A percentile compares a stretch with the other conserved stretches of the same genome.
These are phyloP conservation scores for Leishmania gerbilli DNA, from an alignment of 208 protist species.

Conservation along the genomic window DNA sequence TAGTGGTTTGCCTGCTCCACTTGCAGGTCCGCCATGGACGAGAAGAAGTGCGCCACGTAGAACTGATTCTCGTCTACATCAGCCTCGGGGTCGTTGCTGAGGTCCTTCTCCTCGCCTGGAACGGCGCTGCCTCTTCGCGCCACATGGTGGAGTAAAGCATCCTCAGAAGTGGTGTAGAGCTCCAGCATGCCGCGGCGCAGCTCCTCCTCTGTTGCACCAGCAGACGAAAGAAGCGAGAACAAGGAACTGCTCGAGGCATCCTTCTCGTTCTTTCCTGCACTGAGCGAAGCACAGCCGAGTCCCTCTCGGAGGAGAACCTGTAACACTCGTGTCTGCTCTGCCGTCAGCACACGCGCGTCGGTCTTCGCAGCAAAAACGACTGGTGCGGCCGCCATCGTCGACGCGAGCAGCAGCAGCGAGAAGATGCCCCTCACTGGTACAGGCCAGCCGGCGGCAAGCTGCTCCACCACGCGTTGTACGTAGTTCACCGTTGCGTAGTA, in stretches of 20 bases:
- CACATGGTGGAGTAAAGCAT: constrained; percentile 30
- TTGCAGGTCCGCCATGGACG: constrained; percentile 32
- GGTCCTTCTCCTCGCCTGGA: constrained; percentile 2
- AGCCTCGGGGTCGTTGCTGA: neutral
- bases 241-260: neutral
- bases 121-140: neutral
- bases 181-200: constrained; percentile 1
- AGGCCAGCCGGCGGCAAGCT: constrained; percentile 72
- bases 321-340: constrained; percentile 22
- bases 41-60: constrained; percentile 40
- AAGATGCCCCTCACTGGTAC: constrained; percentile 56
- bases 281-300: no score
- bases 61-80: constrained; percentile 15
- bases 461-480: constrained; percentile 56
- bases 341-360: constrained; percentile 14
- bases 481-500: constrained; percentile 75
- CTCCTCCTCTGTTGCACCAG: neutral
- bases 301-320: constrained; percentile 16
- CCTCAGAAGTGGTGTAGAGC: constrained; percentile 28
- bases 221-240: neutral
- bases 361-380: constrained; percentile 3
- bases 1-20: constrained; percentile 30
- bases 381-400: constrained; percentile 23
- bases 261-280: no score
- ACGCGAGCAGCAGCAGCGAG: constrained; percentile 51